Percentiles rank a stretch among this genome's conserved stretches.
Evolutionary conservation across 441 rosid genomes (phyloP).

Genomic region (Isatis lusitanica): DNA sequence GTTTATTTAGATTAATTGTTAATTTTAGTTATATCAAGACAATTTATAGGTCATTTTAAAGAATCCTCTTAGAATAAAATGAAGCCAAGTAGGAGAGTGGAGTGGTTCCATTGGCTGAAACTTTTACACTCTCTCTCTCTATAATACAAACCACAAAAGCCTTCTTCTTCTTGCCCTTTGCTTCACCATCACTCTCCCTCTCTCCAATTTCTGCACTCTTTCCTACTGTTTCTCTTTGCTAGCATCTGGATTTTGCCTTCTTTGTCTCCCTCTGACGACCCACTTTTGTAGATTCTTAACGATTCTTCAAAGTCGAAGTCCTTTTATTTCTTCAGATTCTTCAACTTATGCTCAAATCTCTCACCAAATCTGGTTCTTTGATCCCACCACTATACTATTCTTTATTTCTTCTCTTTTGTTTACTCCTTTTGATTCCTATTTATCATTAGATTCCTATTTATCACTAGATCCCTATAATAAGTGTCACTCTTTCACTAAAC

Average conservation of each 20-base stretch:
- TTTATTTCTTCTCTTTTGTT: neutral
- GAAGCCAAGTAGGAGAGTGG: constrained; percentile 37
- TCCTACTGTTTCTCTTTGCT: constrained; percentile 5
- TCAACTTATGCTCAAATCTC: constrained; percentile 10
- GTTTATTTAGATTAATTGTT: neutral
- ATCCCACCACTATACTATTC: constrained; percentile 15
- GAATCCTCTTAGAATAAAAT: constrained; percentile 26
- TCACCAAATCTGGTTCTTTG: constrained; percentile 33
- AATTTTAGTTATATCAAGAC: neutral
- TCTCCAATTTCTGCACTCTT: constrained; percentile 1
- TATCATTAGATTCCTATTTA: constrained; percentile 23
- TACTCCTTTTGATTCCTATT: constrained; percentile 12
- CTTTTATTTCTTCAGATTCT: constrained; percentile 16
- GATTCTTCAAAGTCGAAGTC: constrained; percentile 28
- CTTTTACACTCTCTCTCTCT: constrained; percentile 15
- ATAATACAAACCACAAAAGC: constrained; percentile 33
- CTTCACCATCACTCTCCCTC: constrained; percentile 4
- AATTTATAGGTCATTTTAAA: constrained; percentile 19
- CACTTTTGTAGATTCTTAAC: constrained; percentile 29
- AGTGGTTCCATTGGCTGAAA: constrained; percentile 33
- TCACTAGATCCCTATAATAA: constrained; percentile 20
- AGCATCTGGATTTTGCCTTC: neutral
- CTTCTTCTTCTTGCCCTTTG: constrained; percentile 25
- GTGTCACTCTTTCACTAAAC: constrained; percentile 10
- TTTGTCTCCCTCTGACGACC: constrained; percentile 10